These are phyloP conservation scores for Tricholomella constricta DNA, from an alignment of 768 basidiomycete genomes.

Conservation along the genomic window DNA sequence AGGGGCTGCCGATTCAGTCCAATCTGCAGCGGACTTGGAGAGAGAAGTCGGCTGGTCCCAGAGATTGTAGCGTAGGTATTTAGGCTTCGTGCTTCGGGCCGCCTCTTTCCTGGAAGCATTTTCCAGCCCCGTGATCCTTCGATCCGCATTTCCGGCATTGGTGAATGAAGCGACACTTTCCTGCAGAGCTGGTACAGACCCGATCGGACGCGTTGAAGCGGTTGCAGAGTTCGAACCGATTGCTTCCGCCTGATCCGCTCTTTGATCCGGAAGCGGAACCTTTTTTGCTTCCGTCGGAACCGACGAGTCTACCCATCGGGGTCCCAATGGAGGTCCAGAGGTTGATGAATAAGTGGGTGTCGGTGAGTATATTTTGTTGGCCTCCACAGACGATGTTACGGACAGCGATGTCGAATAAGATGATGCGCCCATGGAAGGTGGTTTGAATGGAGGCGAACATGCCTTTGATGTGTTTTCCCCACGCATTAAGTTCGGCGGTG, in stretches of 20 bases:
- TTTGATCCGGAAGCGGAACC: background rate
- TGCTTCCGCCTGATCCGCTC: background rate
- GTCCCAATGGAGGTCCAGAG: constrained; percentile 13
- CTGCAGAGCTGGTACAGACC: background rate
- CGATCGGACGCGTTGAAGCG: background rate
- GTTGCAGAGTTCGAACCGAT: background rate
- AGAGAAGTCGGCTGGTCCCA: background rate
- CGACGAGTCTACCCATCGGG: no score
- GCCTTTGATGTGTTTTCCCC: constrained; percentile 23
- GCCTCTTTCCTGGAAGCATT: background rate
- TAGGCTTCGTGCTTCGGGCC: background rate
- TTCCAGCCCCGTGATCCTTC: background rate
- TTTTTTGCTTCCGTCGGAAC: no score
- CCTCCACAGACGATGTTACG: constrained; percentile 22
- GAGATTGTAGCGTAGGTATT: background rate
- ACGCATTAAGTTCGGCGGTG: constrained; percentile 11
- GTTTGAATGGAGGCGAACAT: constrained; percentile 21
- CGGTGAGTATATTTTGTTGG: constrained; percentile 20
- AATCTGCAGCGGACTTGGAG: constrained; percentile 12
- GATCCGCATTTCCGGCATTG: background rate
- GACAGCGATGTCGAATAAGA: constrained; percentile 33
- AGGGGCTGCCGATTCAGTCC: constrained; percentile 16
- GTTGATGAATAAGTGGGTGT: constrained; percentile 9
- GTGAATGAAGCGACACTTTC: background rate
- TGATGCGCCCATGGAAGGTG: constrained; percentile 19